Base-by-base conservation (phyloP, 2,329 filamentous ascomycete genomes). In the Sodiomyces alkalinus region DNA sequence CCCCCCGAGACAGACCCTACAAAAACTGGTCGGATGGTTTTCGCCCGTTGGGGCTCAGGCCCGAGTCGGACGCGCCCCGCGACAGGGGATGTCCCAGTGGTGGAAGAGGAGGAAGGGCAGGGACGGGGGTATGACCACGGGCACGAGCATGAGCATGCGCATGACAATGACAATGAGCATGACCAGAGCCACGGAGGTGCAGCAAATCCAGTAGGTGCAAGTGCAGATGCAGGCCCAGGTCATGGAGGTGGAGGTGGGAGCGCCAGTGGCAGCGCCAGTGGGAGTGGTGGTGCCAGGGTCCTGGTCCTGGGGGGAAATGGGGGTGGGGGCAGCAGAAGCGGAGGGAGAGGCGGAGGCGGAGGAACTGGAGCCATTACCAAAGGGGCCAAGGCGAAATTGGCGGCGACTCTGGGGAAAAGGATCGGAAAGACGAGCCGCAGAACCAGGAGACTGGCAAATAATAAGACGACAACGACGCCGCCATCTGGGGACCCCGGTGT, bases 1-100 rank as follows among this genome's bases (percentile, higher is more conserved):
- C n/a, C n/a, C 20, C 20, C 20, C 11, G 20, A 22, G 14, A 13
- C 20, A 22, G 20, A 13, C 20, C 14, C 20, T 22, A n/a, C n/a
- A n/a, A n/a, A n/a, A n/a, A n/a, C 20, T 11, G 13, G 33, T 29
- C 34, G 34, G 33, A 38, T 36, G 35, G 34, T 36, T 29, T 30
- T 36, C 31, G 35, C 35, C 33, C 35, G 33, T 29, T 38, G 31
- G 35, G 33, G 33, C 31, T 31, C 31, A 34, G 35, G 35, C 29
- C 35, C 35, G 29, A 38, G 31, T 8, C 33, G 33, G 29, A 31
- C 35, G 27, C 35, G 24, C 33, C 33, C 33, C 30, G 27, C 33
- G 30, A 17, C 32, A 16, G 33, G 19, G 20, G 27, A 27, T 17
- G n/a, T n/a, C n/a, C n/a, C n/a, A n/a, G n/a, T n/a, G n/a, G n/a